Percentiles rank a stretch among this genome's conserved stretches.
phyloP scores from a whole-genome alignment of 1,284 basidiomycete genomes.

The Chiua sp. region DNA sequence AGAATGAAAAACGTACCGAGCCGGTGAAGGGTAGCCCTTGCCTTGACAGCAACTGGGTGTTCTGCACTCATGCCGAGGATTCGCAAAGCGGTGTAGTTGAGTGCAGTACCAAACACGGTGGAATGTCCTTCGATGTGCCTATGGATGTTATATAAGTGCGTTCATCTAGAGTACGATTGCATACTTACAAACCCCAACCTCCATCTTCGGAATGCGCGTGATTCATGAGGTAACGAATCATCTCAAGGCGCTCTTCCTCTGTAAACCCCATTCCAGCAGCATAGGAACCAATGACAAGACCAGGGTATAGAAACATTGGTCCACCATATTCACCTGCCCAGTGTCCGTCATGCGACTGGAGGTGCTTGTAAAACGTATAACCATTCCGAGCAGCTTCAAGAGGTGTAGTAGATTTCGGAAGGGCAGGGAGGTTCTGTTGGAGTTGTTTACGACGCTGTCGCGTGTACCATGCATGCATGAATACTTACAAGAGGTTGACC shows the following conservation, averaged over 20 bases:
- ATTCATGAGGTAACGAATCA: constrained; percentile 91
- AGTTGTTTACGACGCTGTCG: constrained; percentile 1
- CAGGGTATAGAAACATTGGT: constrained; percentile 93
- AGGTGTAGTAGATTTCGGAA: constrained; percentile 66
- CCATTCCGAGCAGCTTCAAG: constrained; percentile 87
- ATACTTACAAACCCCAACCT: constrained; percentile 93
- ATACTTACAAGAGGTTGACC: constrained; percentile 74
- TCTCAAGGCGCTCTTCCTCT: constrained; percentile 84
- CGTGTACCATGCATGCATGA: constrained; percentile 6
- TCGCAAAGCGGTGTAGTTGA: constrained; percentile 91
- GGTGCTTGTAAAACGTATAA: constrained; percentile 86
- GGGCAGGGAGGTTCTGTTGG: constrained; percentile 63
- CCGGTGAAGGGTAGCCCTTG: constrained; percentile 78
- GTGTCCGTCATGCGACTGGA: constrained; percentile 94
- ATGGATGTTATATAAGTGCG: constrained; percentile 4
- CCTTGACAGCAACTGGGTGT: constrained; percentile 80
- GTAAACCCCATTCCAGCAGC: constrained; percentile 82
- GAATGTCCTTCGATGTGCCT: constrained; percentile 95
- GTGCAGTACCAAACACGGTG: constrained; percentile 93
- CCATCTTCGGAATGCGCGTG: constrained; percentile 77
- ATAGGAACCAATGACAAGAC: constrained; percentile 93
- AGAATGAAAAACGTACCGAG: constrained; percentile 55
- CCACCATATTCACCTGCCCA: constrained; percentile 94
- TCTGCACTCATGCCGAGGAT: constrained; percentile 86
- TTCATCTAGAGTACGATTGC: not conserved